These are phyloP conservation scores for Ogataea methanolica DNA, from an alignment of 805 yeast species.

Conservation along the genomic window DNA sequence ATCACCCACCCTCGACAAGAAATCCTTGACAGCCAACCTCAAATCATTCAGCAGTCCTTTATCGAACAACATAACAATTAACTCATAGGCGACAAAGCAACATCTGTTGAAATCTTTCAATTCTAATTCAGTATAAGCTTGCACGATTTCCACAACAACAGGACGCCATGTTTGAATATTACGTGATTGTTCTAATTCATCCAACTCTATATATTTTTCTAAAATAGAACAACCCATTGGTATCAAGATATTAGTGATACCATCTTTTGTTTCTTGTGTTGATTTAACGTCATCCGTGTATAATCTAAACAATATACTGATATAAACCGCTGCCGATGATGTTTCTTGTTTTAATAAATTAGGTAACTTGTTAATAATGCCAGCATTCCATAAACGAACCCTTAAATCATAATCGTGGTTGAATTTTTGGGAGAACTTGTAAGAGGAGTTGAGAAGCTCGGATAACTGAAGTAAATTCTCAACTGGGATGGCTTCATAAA, in stretches of 20 bases:
- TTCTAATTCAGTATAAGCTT: constrained; percentile 75
- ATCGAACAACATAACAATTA: constrained; percentile 55
- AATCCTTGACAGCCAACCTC: constrained; percentile 54
- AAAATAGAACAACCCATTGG: constrained; percentile 72
- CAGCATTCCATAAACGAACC: constrained; percentile 85
- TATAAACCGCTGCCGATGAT: constrained; percentile 80
- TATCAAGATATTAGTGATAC: constrained; percentile 49
- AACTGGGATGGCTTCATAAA: constrained; percentile 68
- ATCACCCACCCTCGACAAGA: constrained; percentile 50
- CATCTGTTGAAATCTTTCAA: constrained; percentile 60
- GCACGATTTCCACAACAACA: constrained; percentile 81
- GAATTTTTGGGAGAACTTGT: constrained; percentile 79
- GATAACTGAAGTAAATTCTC: constrained; percentile 57
- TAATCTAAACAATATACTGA: constrained; percentile 73
- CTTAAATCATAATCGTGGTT: constrained; percentile 86
- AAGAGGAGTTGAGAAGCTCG: constrained; percentile 58
- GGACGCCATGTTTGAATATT: constrained; percentile 87
- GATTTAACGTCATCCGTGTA: constrained; percentile 62
- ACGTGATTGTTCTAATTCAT: constrained; percentile 73
- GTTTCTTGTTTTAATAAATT: constrained; percentile 90
- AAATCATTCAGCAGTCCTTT: constrained; percentile 59
- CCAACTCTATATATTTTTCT: constrained; percentile 63
- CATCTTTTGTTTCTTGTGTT: constrained; percentile 40
- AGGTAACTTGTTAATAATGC: constrained; percentile 88
- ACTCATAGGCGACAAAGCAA: constrained; percentile 56